phyloP scores from a whole-genome alignment of 768 basidiomycete species.

The Rhodotorula taiwanensis region DNA sequence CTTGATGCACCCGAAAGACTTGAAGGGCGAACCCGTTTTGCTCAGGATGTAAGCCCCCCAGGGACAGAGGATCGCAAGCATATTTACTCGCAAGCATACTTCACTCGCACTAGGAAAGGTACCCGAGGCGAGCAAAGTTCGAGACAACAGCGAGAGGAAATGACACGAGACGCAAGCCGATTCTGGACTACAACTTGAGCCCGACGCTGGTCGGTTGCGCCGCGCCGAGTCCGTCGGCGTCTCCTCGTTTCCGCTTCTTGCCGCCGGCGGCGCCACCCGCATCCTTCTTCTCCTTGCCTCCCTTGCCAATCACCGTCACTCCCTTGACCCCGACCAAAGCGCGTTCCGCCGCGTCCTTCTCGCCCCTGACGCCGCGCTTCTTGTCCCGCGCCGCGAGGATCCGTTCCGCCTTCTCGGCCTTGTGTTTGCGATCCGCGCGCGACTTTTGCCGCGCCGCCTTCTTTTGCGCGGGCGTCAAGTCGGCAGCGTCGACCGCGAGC shows the following conservation, averaged over 20 bases:
- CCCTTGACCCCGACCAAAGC: conserved; percentile 76
- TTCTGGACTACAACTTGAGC: conserved; percentile 29
- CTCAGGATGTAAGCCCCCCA: not conserved
- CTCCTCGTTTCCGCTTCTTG: conserved; percentile 30
- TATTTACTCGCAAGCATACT: no score
- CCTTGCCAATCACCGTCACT: conserved; percentile 79
- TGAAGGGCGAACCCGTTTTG: conserved; percentile 1
- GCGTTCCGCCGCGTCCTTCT: conserved; percentile 76
- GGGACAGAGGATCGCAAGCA: no score
- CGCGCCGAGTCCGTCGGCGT: conserved; percentile 12
- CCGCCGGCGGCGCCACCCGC: conserved; percentile 1
- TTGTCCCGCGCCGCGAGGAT: conserved; percentile 44
- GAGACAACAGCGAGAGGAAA: not conserved
- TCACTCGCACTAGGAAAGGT: not conserved
- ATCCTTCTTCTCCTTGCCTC: conserved; percentile 26
- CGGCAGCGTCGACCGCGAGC: conserved; percentile 53
- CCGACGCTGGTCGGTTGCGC: conserved; percentile 12
- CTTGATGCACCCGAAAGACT: conserved; percentile 5
- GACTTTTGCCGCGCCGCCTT: conserved; percentile 52
- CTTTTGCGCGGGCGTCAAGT: conserved; percentile 81
- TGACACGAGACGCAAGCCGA: not conserved
- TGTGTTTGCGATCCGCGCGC: conserved; percentile 52
- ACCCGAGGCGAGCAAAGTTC: not conserved
- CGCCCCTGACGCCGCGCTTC: conserved; percentile 55
- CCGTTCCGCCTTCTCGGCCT: conserved; percentile 60